A percentile compares a stretch with the other conserved stretches of the same genome.
These are phyloP conservation scores for Suhomyces wounanorum DNA, from an alignment of 1,139 yeast genomes.

Conservation along the genomic window DNA sequence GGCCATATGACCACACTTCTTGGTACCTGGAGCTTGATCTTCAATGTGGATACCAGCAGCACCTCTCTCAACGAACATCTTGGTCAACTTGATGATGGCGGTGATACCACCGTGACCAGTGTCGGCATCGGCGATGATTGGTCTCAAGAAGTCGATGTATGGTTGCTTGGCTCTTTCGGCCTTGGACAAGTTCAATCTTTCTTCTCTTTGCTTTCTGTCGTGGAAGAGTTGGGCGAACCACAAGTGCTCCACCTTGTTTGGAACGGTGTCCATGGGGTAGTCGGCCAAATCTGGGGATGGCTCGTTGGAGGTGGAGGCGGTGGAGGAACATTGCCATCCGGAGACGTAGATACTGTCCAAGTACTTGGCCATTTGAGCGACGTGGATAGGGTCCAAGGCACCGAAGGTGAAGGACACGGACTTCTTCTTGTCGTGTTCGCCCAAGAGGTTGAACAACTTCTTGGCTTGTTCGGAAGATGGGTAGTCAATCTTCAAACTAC, in stretches of 20 bases:
- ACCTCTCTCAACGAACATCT: conserved; percentile 95
- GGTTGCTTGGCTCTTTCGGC: conserved; percentile 65
- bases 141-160: conserved; percentile 83
- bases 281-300: conserved; percentile 99
- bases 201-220: conserved; percentile 94
- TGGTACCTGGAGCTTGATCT: conserved; percentile 98
- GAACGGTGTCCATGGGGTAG: conserved; percentile 98
- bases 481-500: conserved; percentile 65
- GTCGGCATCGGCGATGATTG: conserved; percentile 96
- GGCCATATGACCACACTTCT: conserved; percentile 98
- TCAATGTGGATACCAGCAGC: conserved; percentile 99
- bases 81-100: conserved; percentile 92
- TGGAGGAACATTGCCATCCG: conserved; percentile 98
- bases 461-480: conserved; percentile 84
- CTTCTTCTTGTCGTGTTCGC: conserved; percentile 70
- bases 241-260: conserved; percentile 95
- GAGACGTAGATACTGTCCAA: conserved; percentile 91
- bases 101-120: conserved; percentile 99
- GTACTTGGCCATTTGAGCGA: conserved; percentile 94
- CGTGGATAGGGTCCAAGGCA: conserved; percentile 94
- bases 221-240: conserved; percentile 97
- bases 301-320: conserved; percentile 95
- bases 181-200: conserved; percentile 61
- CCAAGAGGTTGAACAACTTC: conserved; percentile 70
- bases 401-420: conserved; percentile 92